Evolutionary conservation across 1,284 basidiomycete species (phyloP).

Genomic region (Pseudozyma sp.): DNA sequence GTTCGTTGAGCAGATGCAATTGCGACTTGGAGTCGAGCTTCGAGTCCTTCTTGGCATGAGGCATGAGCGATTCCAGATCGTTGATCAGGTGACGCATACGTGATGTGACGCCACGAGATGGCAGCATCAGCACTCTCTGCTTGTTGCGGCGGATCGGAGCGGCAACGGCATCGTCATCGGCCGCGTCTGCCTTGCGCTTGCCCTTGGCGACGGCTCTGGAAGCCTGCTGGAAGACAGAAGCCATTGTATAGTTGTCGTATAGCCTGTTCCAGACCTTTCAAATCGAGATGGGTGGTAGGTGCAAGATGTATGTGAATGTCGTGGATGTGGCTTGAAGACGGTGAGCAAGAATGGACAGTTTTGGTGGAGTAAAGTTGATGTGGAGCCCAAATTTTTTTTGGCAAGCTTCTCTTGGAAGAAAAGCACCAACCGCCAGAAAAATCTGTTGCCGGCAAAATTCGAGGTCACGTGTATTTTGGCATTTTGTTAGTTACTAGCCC

Average conservation of each 20-base stretch:
- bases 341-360: no score
- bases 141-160: conserved; percentile 69
- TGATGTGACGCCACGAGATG: conserved; percentile 92
- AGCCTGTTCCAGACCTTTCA: no score
- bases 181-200: conserved; percentile 52
- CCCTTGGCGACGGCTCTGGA: conserved; percentile 45
- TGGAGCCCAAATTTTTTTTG: conserved; percentile 3
- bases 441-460: neutral
- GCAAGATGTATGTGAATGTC: neutral
- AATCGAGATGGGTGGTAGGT: no score
- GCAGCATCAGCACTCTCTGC: conserved; percentile 84
- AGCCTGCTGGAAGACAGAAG: conserved; percentile 53
- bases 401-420: neutral
- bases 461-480: no score
- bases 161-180: conserved; percentile 21
- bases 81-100: conserved; percentile 98
- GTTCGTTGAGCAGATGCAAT: conserved; percentile 90
- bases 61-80: conserved; percentile 88
- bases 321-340: neutral
- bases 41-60: conserved; percentile 88
- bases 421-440: neutral
- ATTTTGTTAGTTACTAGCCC: no score
- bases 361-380: neutral
- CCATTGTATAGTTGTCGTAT: conserved; percentile 16
- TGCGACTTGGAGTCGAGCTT: conserved; percentile 94